Evolutionary conservation across 164 flowering plant genomes (phyloP).

Genomic region (grape (Vitis vinifera)): ASM3070453v1 NC_081822.1:31820001-31820500

Average conservation of each 20-base stretch:
- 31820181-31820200: too few relatives aligned
- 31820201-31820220: background rate
- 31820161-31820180: too few relatives aligned
- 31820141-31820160: too few relatives aligned
- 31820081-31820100: too few relatives aligned
- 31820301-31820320: constrained; percentile 38
- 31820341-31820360: constrained; percentile 72
- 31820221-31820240: background rate
- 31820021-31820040: too few relatives aligned
- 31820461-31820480: constrained; percentile 23
- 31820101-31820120: too few relatives aligned
- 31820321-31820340: constrained; percentile 63
- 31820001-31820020: too few relatives aligned
- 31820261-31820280: constrained; percentile 35
- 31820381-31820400: constrained; percentile 16
- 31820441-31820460: constrained; percentile 5
- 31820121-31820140: too few relatives aligned
- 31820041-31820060: too few relatives aligned
- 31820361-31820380: constrained; percentile 34
- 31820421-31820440: constrained; percentile 21
- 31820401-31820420: constrained; percentile 36
- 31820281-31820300: constrained; percentile 46
- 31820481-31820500: constrained; percentile 40
- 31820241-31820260: too few relatives aligned
- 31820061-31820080: too few relatives aligned